Evolutionary conservation across 1,284 basidiomycete genomes (phyloP).

Genomic region (Caloboletus inedulis): DNA sequence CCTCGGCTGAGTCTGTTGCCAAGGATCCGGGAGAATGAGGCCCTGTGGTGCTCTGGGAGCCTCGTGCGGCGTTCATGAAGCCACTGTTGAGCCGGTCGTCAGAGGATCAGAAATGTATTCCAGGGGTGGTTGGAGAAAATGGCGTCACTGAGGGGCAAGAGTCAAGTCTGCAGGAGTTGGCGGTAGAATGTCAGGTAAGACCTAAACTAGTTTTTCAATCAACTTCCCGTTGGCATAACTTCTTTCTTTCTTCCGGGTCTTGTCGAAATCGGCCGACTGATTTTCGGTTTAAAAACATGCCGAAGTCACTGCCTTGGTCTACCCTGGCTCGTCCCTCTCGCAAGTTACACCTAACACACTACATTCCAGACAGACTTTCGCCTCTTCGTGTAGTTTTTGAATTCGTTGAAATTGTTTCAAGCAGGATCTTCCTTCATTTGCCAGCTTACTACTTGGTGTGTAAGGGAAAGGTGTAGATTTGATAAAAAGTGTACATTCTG

Average conservation of each 20-base stretch:
- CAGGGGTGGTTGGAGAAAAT: neutral
- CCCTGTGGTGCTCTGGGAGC: neutral
- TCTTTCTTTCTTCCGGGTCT: neutral
- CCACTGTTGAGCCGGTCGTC: neutral
- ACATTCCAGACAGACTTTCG: neutral
- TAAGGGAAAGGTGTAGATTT: neutral
- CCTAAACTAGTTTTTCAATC: neutral
- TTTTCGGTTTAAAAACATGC: no score
- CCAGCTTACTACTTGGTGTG: neutral
- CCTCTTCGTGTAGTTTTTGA: neutral
- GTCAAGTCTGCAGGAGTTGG: neutral
- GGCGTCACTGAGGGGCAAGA: neutral
- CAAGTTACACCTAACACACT: neutral
- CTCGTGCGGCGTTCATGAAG: neutral
- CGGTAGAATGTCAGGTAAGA: neutral
- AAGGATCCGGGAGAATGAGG: neutral
- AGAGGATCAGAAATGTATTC: neutral
- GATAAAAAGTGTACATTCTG: neutral
- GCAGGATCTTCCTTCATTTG: neutral
- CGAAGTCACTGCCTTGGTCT: no score
- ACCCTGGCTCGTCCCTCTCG: no score
- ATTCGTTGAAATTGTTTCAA: neutral
- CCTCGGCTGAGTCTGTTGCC: neutral
- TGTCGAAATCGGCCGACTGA: neutral
- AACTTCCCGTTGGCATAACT: neutral